Percentiles rank a stretch among this genome's conserved stretches.
phyloP scores from a whole-genome alignment of 805 yeast genomes.

The Wickerhamiella kurtzmanii region DNA sequence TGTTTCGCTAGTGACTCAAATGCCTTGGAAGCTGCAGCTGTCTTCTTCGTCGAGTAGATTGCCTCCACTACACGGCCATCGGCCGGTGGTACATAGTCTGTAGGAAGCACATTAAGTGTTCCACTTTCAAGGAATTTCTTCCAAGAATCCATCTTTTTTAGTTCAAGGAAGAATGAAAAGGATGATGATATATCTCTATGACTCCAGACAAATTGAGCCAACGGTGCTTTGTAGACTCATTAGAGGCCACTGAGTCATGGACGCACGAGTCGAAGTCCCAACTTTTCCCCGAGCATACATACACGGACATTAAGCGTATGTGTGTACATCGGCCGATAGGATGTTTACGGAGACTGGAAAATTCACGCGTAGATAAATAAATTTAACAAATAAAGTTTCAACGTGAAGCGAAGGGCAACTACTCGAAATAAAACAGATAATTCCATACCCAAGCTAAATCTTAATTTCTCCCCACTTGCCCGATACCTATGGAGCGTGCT shows the following conservation, averaged over 20 bases:
- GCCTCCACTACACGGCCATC: constrained; percentile 58
- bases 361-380: too few relatives aligned
- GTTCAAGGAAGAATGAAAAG: background rate
- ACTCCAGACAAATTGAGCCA: background rate
- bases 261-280: background rate
- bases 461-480: too few relatives aligned
- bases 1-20: constrained; percentile 14
- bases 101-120: constrained; percentile 76
- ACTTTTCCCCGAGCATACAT: background rate
- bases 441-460: too few relatives aligned
- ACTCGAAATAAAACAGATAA: too few relatives aligned
- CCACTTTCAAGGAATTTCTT: constrained; percentile 28
- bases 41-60: constrained; percentile 28
- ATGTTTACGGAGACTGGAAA: too few relatives aligned
- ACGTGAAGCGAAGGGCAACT: too few relatives aligned
- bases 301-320: background rate
- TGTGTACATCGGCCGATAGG: too few relatives aligned
- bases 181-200: background rate
- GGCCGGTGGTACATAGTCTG: constrained; percentile 70
- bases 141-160: constrained; percentile 12
- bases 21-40: constrained; percentile 15
- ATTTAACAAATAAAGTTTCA: too few relatives aligned
- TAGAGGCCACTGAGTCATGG: background rate
- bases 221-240: background rate
- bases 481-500: too few relatives aligned